Evolutionary conservation across 371 early-diverging fungal species (phyloP).

Genomic region (Rhizomucor pusillus): DNA sequence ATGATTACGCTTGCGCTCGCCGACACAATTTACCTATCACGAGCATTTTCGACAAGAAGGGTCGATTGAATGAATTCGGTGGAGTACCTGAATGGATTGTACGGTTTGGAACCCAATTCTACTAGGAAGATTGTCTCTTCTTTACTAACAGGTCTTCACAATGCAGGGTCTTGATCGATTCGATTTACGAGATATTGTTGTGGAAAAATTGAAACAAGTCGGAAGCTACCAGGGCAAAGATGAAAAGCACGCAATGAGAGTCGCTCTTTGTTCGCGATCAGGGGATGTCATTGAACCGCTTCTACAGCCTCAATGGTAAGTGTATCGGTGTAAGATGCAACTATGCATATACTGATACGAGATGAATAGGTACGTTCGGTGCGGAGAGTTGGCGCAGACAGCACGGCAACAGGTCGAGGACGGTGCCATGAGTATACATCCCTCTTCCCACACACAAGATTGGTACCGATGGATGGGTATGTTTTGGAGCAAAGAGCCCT

Average conservation of each 20-base stretch:
- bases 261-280: constrained; percentile 88
- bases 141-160: constrained; percentile 15
- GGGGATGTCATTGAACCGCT: constrained; percentile 98
- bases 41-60: constrained; percentile 85
- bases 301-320: constrained; percentile 98
- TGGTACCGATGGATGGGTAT: constrained; percentile 96
- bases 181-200: constrained; percentile 75
- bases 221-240: constrained; percentile 73
- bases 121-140: constrained; percentile 4
- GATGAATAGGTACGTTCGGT: constrained; percentile 75
- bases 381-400: constrained; percentile 75
- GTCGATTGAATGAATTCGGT: constrained; percentile 64
- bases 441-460: constrained; percentile 77
- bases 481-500: constrained; percentile 2
- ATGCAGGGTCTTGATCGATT: constrained; percentile 73
- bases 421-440: constrained; percentile 77
- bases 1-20: constrained; percentile 93
- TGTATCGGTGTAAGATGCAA: background rate
- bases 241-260: constrained; percentile 82
- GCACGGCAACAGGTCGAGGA: constrained; percentile 72
- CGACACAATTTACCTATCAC: constrained; percentile 81
- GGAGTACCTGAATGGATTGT: constrained; percentile 56
- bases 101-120: constrained; percentile 8
- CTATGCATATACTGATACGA: background rate
- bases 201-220: constrained; percentile 59